phyloP scores from a whole-genome alignment of 2,329 filamentous ascomycete species.

The Mycogone perniciosa region DNA sequence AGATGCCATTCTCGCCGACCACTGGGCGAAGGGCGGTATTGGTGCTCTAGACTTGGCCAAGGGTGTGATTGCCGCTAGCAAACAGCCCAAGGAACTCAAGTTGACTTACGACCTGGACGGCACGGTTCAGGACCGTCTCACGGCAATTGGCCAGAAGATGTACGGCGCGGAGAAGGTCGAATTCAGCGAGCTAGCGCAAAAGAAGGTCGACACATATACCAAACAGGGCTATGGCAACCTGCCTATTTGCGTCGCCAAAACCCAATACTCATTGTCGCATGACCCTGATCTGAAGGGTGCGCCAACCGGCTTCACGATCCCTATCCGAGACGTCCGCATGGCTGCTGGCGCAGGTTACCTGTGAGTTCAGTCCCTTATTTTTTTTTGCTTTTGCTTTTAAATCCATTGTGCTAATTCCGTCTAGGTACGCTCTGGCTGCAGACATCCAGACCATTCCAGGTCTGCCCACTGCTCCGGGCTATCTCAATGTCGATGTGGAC shows the following conservation, averaged over 20 bases:
- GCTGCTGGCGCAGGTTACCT: constrained; percentile 91
- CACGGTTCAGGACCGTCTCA: constrained; percentile 80
- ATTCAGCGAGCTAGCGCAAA: constrained; percentile 88
- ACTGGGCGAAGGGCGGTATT: constrained; percentile 92
- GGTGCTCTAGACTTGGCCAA: constrained; percentile 85
- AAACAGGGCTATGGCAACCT: constrained; percentile 87
- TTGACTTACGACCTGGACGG: constrained; percentile 78
- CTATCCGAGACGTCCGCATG: constrained; percentile 88
- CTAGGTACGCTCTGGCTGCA: constrained; percentile 81
- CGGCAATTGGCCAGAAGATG: constrained; percentile 85
- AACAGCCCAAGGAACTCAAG: constrained; percentile 80
- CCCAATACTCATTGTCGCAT: constrained; percentile 92
- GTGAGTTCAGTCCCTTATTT: constrained; percentile 42
- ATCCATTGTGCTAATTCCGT: constrained; percentile 26
- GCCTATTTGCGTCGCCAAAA: constrained; percentile 96
- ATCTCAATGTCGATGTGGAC: constrained; percentile 86
- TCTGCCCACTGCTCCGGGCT: constrained; percentile 88
- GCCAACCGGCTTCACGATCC: constrained; percentile 87
- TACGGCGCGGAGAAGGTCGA: constrained; percentile 87
- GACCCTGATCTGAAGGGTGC: constrained; percentile 92
- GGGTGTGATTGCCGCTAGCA: constrained; percentile 74
- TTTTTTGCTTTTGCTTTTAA: neutral
- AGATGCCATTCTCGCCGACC: constrained; percentile 88
- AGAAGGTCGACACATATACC: constrained; percentile 93
- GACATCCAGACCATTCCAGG: constrained; percentile 99